phyloP scores from a whole-genome alignment of 768 basidiomycete genomes.

The Tubosaeta brunneosetosa region DNA sequence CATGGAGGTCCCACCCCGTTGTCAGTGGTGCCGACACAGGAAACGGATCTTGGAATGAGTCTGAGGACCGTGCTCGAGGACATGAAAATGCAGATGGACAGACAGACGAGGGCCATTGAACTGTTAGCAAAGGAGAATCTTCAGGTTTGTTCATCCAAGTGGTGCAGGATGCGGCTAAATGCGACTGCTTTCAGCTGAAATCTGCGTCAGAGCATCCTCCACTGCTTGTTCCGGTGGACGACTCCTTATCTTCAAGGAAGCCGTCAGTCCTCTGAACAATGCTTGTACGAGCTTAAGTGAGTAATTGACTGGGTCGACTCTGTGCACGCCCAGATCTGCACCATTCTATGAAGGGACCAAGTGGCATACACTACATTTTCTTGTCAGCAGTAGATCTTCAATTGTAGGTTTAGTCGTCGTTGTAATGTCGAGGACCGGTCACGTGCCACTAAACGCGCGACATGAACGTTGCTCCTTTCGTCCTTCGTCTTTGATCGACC shows the following conservation, averaged over 20 bases:
- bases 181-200: slow-evolving; percentile 10
- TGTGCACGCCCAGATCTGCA: neutral
- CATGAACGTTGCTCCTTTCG: slow-evolving; percentile 16
- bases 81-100: slow-evolving; percentile 47
- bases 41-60: slow-evolving; percentile 19
- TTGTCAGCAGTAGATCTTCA: slow-evolving; percentile 2
- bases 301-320: neutral
- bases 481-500: slow-evolving; percentile 15
- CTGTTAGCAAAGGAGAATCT: slow-evolving; percentile 43
- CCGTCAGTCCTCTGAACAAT: slow-evolving; percentile 5
- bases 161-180: slow-evolving; percentile 7
- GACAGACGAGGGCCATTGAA: slow-evolving; percentile 43
- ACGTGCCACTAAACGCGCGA: slow-evolving; percentile 29
- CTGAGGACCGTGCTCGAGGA: slow-evolving; percentile 37
- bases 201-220: slow-evolving; percentile 10
- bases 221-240: slow-evolving; percentile 13
- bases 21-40: slow-evolving; percentile 13
- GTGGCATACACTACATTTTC: neutral
- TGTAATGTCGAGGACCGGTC: slow-evolving; percentile 10
- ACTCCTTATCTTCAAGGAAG: slow-evolving; percentile 14
- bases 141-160: slow-evolving; percentile 31
- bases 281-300: neutral
- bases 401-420: slow-evolving; percentile 6
- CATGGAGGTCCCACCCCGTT: slow-evolving; percentile 8
- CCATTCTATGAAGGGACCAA: neutral